These are phyloP conservation scores for Ammopiptanthus mongolicus DNA, from an alignment of 306 rosid genomes.

Conservation along the genomic window DNA sequence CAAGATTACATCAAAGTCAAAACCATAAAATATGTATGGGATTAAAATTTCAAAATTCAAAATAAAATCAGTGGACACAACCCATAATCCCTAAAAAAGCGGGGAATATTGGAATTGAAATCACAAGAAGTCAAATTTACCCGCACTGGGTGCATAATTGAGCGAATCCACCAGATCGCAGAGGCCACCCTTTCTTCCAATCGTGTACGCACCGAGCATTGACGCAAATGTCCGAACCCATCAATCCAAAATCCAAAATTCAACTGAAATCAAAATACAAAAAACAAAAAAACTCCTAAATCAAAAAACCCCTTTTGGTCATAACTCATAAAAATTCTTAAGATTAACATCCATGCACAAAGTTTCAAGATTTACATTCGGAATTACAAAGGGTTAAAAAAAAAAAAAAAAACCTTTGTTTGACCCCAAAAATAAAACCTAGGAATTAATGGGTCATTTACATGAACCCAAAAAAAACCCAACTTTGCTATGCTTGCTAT, in stretches of 20 bases:
- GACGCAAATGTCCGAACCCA: constrained; percentile 71
- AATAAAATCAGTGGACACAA: neutral
- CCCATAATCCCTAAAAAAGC: constrained; percentile 8
- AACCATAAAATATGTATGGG: constrained; percentile 21
- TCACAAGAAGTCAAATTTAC: constrained; percentile 36
- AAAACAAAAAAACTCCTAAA: neutral
- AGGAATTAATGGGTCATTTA: constrained; percentile 11
- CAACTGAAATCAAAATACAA: neutral
- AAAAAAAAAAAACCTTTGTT: neutral
- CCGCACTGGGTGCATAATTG: constrained; percentile 85
- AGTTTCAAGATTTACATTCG: constrained; percentile 23
- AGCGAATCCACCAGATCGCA: constrained; percentile 91
- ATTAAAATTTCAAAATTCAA: no score
- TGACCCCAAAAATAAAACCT: constrained; percentile 21
- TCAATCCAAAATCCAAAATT: constrained; percentile 42
- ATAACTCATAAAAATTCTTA: neutral
- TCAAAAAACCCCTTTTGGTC: constrained; percentile 35
- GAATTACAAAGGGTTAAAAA: constrained; percentile 2
- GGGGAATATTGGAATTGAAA: constrained; percentile 19
- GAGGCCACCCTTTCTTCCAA: constrained; percentile 88
- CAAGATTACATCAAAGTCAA: constrained; percentile 22
- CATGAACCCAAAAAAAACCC: constrained; percentile 11
- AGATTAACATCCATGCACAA: constrained; percentile 22
- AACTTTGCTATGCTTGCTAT: neutral
- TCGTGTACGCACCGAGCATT: constrained; percentile 57